Evolutionary conservation across 2,329 filamentous ascomycete genomes (phyloP).

Genomic region (Xylaria sp.): DNA sequence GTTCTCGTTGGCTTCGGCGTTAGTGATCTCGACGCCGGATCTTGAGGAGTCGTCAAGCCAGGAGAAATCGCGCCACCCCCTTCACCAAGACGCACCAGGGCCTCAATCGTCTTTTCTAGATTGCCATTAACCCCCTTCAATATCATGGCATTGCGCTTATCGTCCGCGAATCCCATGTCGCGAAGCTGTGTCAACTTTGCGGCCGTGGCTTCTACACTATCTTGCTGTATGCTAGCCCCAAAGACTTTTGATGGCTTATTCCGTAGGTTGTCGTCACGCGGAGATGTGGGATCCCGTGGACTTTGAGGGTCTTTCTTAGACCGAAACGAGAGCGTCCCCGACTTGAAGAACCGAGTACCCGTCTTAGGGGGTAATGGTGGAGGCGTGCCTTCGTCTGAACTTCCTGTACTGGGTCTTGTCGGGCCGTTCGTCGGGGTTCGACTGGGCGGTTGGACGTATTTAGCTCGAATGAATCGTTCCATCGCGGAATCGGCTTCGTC

Average conservation of each 20-base stretch:
- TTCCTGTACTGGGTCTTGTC: slow-evolving; percentile 56
- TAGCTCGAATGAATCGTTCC: slow-evolving; percentile 94
- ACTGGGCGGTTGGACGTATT: slow-evolving; percentile 77
- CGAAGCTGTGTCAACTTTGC: slow-evolving; percentile 80
- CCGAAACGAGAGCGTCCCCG: slow-evolving; percentile 69
- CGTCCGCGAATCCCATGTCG: slow-evolving; percentile 93
- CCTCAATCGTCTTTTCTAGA: slow-evolving; percentile 85
- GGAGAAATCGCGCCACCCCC: slow-evolving; percentile 59
- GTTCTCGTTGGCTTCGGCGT: slow-evolving; percentile 60
- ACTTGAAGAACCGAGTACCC: slow-evolving; percentile 68
- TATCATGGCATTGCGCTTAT: slow-evolving; percentile 81
- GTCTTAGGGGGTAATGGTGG: slow-evolving; percentile 73
- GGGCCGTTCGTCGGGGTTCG: slow-evolving; percentile 51
- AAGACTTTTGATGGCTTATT: slow-evolving; percentile 77
- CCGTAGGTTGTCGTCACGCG: slow-evolving; percentile 53
- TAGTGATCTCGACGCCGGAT: slow-evolving; percentile 63
- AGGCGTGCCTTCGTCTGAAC: slow-evolving; percentile 68
- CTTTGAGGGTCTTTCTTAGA: slow-evolving; percentile 64
- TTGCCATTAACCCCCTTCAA: slow-evolving; percentile 87
- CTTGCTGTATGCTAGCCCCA: slow-evolving; percentile 72
- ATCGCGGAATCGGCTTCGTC: slow-evolving; percentile 95
- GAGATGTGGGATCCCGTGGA: slow-evolving; percentile 50
- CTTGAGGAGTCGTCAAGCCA: slow-evolving; percentile 59
- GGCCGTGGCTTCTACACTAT: slow-evolving; percentile 70
- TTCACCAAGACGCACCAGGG: slow-evolving; percentile 84